Evolutionary conservation across 2,329 filamentous ascomycete species (phyloP).

Genomic region (Pseudogymnoascus sp.): DNA sequence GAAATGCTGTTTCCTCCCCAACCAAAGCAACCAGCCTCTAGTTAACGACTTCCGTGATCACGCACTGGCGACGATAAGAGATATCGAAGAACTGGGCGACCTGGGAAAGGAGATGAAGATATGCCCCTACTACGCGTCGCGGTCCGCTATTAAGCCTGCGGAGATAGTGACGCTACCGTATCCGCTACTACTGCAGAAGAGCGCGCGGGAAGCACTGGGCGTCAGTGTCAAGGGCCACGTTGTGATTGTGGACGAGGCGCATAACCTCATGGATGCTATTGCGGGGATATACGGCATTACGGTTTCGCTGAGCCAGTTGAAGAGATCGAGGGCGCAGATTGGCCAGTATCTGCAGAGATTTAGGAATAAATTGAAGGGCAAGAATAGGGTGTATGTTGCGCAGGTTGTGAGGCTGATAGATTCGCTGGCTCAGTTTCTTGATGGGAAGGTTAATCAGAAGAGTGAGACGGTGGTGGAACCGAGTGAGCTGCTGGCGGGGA

Average conservation of each 20-base stretch:
- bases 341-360: slow-evolving; percentile 80
- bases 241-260: slow-evolving; percentile 94
- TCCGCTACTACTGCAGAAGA: slow-evolving; percentile 78
- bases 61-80: slow-evolving; percentile 73
- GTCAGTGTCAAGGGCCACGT: slow-evolving; percentile 81
- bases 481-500: slow-evolving; percentile 66
- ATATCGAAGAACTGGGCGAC: slow-evolving; percentile 82
- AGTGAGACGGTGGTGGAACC: slow-evolving; percentile 62
- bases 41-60: slow-evolving; percentile 80
- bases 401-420: slow-evolving; percentile 79
- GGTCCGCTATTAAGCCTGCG: slow-evolving; percentile 70
- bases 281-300: slow-evolving; percentile 76
- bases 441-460: slow-evolving; percentile 35
- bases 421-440: slow-evolving; percentile 64
- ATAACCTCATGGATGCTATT: slow-evolving; percentile 95
- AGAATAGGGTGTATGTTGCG: slow-evolving; percentile 84
- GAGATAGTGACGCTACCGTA: slow-evolving; percentile 93
- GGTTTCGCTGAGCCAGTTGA: slow-evolving; percentile 65
- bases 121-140: slow-evolving; percentile 94
- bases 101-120: slow-evolving; percentile 73
- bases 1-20: slow-evolving; percentile 70
- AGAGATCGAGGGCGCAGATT: slow-evolving; percentile 65
- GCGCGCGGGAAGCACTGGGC: slow-evolving; percentile 77
- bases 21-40: slow-evolving; percentile 63
- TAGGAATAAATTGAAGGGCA: slow-evolving; percentile 78